Conservation (phyloP, 106 monocot species). For the Platanthera zijinensis region DNA sequence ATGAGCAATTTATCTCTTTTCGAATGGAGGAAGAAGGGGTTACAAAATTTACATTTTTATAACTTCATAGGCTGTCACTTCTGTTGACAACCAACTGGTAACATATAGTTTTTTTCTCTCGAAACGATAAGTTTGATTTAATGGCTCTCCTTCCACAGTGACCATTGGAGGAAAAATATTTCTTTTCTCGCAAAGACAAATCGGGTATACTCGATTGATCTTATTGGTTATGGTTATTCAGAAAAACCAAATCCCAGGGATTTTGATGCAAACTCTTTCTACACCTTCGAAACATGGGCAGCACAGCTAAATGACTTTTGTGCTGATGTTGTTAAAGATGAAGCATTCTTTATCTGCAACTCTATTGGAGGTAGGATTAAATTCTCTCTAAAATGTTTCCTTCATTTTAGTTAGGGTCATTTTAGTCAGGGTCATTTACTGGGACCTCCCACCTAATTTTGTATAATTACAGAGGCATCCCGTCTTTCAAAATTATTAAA, state of each 20-base stretch:
- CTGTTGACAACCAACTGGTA: not conserved
- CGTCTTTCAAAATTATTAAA: no score
- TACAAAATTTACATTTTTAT: not conserved
- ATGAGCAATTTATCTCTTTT: not conserved
- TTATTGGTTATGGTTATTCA: constrained; percentile 95
- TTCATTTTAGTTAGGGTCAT: constrained; percentile 3
- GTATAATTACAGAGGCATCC: no score
- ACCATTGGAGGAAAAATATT: constrained; percentile 94
- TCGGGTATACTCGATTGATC: constrained; percentile 82
- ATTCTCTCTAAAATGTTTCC: not conserved
- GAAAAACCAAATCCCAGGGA: constrained; percentile 87
- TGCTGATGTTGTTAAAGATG: constrained; percentile 64
- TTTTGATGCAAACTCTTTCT: constrained; percentile 33
- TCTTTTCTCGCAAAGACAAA: constrained; percentile 50
- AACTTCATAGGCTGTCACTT: not conserved
- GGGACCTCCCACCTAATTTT: not conserved
- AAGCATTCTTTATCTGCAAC: constrained; percentile 91
- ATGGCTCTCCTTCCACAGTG: constrained; percentile 35
- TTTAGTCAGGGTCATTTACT: not conserved
- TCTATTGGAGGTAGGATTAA: constrained; percentile 74
- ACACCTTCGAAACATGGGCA: constrained; percentile 97
- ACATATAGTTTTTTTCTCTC: not conserved
- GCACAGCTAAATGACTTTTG: constrained; percentile 83
- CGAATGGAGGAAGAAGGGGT: not conserved
- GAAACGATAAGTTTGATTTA: no score